These are phyloP conservation scores for Salvia sclarea DNA, from an alignment of 305 asterid genomes.

Conservation along the genomic window DNA sequence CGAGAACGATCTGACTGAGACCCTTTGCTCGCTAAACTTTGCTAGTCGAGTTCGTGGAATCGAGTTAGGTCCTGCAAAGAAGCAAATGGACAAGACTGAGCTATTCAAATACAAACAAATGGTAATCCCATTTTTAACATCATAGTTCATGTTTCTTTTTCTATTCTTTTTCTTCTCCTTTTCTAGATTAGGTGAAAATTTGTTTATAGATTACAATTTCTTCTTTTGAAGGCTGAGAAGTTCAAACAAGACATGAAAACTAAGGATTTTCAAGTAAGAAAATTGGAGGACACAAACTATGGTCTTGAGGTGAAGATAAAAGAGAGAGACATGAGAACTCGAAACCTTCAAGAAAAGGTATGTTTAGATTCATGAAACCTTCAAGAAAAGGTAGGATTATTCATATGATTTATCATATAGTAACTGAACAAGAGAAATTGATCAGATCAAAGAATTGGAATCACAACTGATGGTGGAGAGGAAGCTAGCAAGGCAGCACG, in stretches of 20 bases:
- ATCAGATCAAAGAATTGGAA: slow-evolving; percentile 94
- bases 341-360: slow-evolving; percentile 95
- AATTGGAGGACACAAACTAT: slow-evolving; percentile 84
- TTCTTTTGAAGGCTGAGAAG: slow-evolving; percentile 65
- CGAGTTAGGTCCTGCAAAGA: slow-evolving; percentile 96
- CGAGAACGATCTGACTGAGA: slow-evolving; percentile 83
- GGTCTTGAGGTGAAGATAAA: slow-evolving; percentile 77
- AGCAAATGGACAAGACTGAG: slow-evolving; percentile 82
- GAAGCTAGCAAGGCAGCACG: slow-evolving; percentile 87
- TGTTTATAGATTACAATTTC: slow-evolving; percentile 11
- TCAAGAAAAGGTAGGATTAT: background rate
- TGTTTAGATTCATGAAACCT: background rate
- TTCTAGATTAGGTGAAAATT: background rate
- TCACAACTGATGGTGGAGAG: slow-evolving; percentile 88
- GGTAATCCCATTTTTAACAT: slow-evolving; percentile 43
- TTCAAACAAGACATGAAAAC: slow-evolving; percentile 74
- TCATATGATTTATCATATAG: background rate
- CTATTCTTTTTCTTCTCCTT: background rate
- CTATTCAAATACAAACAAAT: slow-evolving; percentile 76
- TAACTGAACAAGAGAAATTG: background rate
- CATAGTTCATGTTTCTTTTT: background rate
- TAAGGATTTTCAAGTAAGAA: slow-evolving; percentile 72
- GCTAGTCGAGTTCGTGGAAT: slow-evolving; percentile 96
- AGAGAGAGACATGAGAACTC: slow-evolving; percentile 72
- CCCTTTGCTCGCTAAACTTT: slow-evolving; percentile 90